A percentile compares a stretch with the other conserved stretches of the same genome.
These are phyloP conservation scores for Pontederia paniculata DNA, from an alignment of 176 grass and related monocot genomes.

Conservation along the genomic window DNA sequence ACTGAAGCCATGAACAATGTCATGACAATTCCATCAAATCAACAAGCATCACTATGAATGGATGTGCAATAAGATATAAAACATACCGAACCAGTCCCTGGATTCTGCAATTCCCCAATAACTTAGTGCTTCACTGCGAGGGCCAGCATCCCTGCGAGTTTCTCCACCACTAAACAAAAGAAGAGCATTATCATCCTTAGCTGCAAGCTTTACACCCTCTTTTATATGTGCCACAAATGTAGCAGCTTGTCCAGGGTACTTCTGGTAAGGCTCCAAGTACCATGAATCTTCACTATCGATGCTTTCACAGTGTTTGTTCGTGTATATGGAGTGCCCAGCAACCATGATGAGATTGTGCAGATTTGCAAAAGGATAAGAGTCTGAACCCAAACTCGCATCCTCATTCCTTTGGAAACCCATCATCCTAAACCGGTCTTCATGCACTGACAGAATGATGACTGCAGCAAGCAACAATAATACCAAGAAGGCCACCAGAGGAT, in stretches of 20 bases:
- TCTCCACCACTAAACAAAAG: constrained; percentile 87
- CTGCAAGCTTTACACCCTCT: constrained; percentile 51
- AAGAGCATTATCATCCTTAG: constrained; percentile 44
- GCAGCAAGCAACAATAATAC: constrained; percentile 48
- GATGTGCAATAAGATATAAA: not conserved
- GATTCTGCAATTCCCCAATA: constrained; percentile 84
- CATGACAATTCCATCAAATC: no score
- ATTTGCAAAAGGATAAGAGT: constrained; percentile 36
- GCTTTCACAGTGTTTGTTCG: constrained; percentile 47
- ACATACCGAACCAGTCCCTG: constrained; percentile 67
- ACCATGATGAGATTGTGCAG: constrained; percentile 82
- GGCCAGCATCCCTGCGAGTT: constrained; percentile 69
- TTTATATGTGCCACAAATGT: constrained; percentile 85
- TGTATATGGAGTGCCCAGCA: constrained; percentile 81
- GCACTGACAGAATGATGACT: constrained; percentile 47
- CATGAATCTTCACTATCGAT: constrained; percentile 59
- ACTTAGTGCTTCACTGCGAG: constrained; percentile 87
- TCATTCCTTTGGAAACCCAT: constrained; percentile 26
- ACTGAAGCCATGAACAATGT: no score
- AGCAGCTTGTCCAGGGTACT: constrained; percentile 65
- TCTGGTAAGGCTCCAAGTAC: constrained; percentile 85
- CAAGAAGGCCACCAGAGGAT: constrained; percentile 49
- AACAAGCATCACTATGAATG: no score
- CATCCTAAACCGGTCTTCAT: constrained; percentile 52
- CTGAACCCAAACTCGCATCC: constrained; percentile 6